These are phyloP conservation scores for Geotrichum macrosporum DNA, from an alignment of 1,139 yeast genomes.

Conservation along the genomic window DNA sequence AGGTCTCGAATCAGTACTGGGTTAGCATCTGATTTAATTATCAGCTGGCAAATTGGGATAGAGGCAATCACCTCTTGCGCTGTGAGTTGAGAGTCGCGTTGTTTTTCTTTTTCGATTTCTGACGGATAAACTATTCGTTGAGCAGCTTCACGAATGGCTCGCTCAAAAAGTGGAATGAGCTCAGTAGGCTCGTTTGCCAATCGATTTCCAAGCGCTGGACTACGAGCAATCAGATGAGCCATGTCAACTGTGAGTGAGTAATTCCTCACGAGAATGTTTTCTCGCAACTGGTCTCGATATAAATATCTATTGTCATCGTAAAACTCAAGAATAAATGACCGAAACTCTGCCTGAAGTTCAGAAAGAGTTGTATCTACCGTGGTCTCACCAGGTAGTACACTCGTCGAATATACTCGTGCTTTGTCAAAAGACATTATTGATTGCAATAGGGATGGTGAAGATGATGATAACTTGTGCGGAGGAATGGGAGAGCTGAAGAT, in stretches of 20 bases:
- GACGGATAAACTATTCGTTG: slow-evolving; percentile 66
- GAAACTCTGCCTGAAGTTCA: slow-evolving; percentile 76
- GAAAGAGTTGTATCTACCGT: slow-evolving; percentile 64
- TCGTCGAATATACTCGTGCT: slow-evolving; percentile 75
- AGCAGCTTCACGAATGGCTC: slow-evolving; percentile 87
- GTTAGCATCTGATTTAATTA: slow-evolving; percentile 68
- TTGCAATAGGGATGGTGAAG: not conserved
- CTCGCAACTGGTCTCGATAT: slow-evolving; percentile 88
- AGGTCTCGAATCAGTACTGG: slow-evolving; percentile 73
- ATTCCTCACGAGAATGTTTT: slow-evolving; percentile 72
- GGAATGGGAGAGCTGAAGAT: not conserved
- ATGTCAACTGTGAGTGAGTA: slow-evolving; percentile 71
- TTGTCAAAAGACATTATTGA: slow-evolving; percentile 57
- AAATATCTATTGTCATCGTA: slow-evolving; percentile 76
- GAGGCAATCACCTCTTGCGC: slow-evolving; percentile 24
- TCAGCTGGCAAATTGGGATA: slow-evolving; percentile 80
- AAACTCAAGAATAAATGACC: slow-evolving; percentile 78
- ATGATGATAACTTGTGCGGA: not conserved
- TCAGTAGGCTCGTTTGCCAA: slow-evolving; percentile 85
- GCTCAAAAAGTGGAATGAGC: slow-evolving; percentile 82
- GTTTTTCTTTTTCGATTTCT: slow-evolving; percentile 26
- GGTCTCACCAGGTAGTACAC: slow-evolving; percentile 78
- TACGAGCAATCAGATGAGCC: slow-evolving; percentile 81
- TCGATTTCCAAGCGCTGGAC: slow-evolving; percentile 82
- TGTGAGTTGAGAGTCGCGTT: slow-evolving; percentile 14